These are phyloP conservation scores for Dryas alaskensis DNA, from an alignment of 306 rosid species.

Conservation along the genomic window DNA sequence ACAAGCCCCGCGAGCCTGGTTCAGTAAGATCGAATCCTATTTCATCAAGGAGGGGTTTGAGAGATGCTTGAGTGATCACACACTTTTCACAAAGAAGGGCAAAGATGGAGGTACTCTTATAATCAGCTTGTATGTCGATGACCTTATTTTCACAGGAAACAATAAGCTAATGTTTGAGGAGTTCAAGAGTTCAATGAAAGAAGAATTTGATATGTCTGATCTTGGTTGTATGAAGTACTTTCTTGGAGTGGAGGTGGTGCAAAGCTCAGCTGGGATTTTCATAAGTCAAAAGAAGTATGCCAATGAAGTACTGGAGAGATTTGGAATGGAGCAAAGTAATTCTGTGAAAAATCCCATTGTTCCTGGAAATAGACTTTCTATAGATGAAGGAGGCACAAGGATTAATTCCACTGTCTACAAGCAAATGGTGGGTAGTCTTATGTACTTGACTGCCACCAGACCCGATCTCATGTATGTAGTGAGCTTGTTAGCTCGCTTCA, in stretches of 20 bases:
- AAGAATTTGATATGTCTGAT: too few relatives aligned
- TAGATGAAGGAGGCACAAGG: background rate
- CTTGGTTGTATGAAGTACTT: too few relatives aligned
- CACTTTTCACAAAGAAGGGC: too few relatives aligned
- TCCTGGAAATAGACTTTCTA: background rate
- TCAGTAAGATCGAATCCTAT: background rate
- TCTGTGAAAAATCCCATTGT: background rate
- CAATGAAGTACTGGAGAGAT: background rate
- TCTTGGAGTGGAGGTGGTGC: background rate
- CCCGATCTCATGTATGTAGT: too few relatives aligned
- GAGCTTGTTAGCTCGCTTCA: too few relatives aligned
- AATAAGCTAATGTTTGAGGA: background rate
- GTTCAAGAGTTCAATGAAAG: background rate
- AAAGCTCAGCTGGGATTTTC: accelerated
- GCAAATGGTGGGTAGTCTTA: too few relatives aligned
- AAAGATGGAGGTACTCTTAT: too few relatives aligned
- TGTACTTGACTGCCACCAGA: too few relatives aligned
- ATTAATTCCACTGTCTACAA: background rate
- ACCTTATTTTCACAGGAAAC: background rate
- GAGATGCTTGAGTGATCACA: too few relatives aligned
- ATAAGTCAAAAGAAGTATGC: background rate
- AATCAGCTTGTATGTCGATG: background rate
- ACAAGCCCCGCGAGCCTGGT: background rate
- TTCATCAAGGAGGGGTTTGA: too few relatives aligned
- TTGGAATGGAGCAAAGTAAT: background rate